Percentiles rank a stretch among this genome's conserved stretches.
Conservation (phyloP, 768 basidiomycete species). For the Piloderma croceum region DNA sequence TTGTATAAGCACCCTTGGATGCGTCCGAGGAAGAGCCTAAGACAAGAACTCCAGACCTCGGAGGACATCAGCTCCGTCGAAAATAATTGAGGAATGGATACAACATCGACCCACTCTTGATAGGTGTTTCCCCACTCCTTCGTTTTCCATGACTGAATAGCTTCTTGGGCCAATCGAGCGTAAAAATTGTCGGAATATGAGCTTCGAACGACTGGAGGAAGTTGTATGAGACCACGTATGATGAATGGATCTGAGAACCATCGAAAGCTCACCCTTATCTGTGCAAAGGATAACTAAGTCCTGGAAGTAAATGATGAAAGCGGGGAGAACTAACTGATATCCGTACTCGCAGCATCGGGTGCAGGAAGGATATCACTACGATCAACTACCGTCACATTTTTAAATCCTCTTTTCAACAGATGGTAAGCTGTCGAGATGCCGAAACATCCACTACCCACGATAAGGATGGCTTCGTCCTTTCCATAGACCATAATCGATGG, state of each 20-base stretch:
- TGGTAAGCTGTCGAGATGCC: constrained; percentile 83
- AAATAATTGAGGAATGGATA: constrained; percentile 11
- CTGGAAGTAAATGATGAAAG: constrained; percentile 8
- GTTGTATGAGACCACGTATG: constrained; percentile 1
- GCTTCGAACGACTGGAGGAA: constrained; percentile 58
- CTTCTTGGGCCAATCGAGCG: constrained; percentile 64
- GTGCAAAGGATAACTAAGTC: too few relatives aligned
- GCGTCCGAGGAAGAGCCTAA: constrained; percentile 37
- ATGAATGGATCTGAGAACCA: too few relatives aligned
- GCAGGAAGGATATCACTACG: constrained; percentile 66
- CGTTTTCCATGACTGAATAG: constrained; percentile 69
- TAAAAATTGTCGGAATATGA: constrained; percentile 70
- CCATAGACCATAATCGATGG: not conserved
- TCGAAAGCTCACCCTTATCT: too few relatives aligned
- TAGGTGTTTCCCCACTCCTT: constrained; percentile 71
- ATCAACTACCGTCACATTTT: constrained; percentile 70
- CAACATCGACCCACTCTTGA: constrained; percentile 59
- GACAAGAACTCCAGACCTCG: constrained; percentile 66
- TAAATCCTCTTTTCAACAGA: constrained; percentile 65
- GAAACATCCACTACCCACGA: constrained; percentile 81
- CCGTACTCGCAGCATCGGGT: constrained; percentile 70
- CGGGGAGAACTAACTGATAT: constrained; percentile 37
- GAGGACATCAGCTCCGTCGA: constrained; percentile 2
- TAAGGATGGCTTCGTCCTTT: constrained; percentile 40
- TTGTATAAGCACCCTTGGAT: constrained; percentile 38